These are phyloP conservation scores for Westerdykella aurantiaca DNA, from an alignment of 2,329 filamentous ascomycete genomes.

Conservation along the genomic window DNA sequence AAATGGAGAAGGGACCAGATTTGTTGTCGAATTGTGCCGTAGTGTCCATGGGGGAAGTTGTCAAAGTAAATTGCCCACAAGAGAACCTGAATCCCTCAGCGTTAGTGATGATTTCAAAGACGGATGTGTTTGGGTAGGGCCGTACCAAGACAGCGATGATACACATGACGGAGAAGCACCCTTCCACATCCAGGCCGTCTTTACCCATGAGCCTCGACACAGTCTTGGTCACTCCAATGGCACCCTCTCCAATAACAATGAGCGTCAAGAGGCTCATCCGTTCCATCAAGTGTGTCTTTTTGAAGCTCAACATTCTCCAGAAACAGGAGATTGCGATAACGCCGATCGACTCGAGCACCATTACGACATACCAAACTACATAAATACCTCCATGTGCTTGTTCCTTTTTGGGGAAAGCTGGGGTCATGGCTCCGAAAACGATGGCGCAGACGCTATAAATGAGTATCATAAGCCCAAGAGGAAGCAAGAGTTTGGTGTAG, in stretches of 20 bases:
- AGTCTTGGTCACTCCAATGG: constrained; percentile 55
- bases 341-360: constrained; percentile 48
- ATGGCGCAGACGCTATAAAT: constrained; percentile 24
- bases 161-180: constrained; percentile 33
- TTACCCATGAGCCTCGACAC: constrained; percentile 41
- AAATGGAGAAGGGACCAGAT: constrained; percentile 56
- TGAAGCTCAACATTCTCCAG: constrained; percentile 55
- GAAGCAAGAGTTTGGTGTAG: constrained; percentile 32
- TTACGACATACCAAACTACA: constrained; percentile 39
- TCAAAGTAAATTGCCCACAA: constrained; percentile 60
- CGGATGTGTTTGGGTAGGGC: neutral
- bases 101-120: neutral
- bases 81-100: constrained; percentile 39
- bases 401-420: constrained; percentile 21
- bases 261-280: constrained; percentile 59
- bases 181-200: constrained; percentile 29
- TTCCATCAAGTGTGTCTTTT: constrained; percentile 58
- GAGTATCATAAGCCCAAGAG: constrained; percentile 25
- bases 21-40: constrained; percentile 54
- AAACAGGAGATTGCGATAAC: constrained; percentile 51
- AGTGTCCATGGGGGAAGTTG: constrained; percentile 47
- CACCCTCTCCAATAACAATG: constrained; percentile 62
- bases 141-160: constrained; percentile 33
- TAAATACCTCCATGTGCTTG: constrained; percentile 19
- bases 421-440: constrained; percentile 32